Evolutionary conservation across 768 basidiomycete species (phyloP), one percentile per base, ranked within the genome.

Genomic region (Epithele typhae): DNA sequence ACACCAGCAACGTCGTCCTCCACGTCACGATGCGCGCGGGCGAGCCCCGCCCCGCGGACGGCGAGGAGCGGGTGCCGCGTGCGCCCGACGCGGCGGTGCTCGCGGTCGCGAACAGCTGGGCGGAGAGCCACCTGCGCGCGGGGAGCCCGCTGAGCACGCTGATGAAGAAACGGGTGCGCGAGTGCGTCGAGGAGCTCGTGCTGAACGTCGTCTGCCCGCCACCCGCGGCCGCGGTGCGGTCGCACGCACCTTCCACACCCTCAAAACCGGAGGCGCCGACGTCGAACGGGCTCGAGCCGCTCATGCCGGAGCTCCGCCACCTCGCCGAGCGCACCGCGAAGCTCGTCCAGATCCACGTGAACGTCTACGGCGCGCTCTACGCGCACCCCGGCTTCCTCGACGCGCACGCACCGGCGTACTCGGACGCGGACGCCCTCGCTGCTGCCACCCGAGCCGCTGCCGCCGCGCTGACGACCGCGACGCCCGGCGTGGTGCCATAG

Each of bases 301-400:
- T 92, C 43, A 64, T 73, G 45, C 78, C 81, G 33, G 90, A 93
- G 64, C 78, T 87, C 40, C 72, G 72, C 25, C 71, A 76, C 15
- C 75, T 93, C 40, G 78, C 78, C 23, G 82, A 87, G 57, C 79
- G 84, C 59, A 73, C 91, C 27, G 75, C 83, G 36, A 80, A 83
- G 48, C 73, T 93, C 43, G 82, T 82, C 2, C 68, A 78, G 38
- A 81, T 89, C 55, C 87, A 92, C 63, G 70, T 88, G 43, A 77
- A 81, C 52, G 81, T 87, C 42, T 91, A 87, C 64, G 69, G 86
- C 30, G 77, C 78, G n/a, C 62, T 90, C 46, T 92, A 92, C 66
- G 82, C 87, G 64, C 76, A 77, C 56, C 75, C 81, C 51, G 78
- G 75, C 34, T 82, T 82, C 60, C 65, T 77, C 27, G 37, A 39